Evolutionary conservation across 208 protist species (phyloP).

Genomic region (Phytomonas sp.): DNA sequence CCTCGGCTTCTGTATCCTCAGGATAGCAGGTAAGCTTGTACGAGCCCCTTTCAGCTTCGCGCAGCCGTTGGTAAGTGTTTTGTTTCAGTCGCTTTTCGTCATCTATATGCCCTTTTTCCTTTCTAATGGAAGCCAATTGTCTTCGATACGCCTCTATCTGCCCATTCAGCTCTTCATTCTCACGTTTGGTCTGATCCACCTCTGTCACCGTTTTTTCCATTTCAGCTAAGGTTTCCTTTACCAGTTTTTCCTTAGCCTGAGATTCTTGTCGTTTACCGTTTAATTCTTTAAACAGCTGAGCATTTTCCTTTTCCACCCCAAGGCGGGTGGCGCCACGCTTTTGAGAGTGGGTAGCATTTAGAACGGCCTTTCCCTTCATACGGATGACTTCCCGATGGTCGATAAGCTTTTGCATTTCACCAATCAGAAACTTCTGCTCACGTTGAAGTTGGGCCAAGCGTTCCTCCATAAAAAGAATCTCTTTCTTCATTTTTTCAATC

Average conservation of each 20-base stretch:
- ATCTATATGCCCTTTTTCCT: slow-evolving; percentile 58
- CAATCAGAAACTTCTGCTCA: slow-evolving; percentile 89
- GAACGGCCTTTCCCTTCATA: slow-evolving; percentile 87
- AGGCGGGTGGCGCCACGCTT: slow-evolving; percentile 61
- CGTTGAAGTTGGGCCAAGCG: slow-evolving; percentile 85
- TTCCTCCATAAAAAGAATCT: slow-evolving; percentile 94
- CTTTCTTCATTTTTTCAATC: slow-evolving; percentile 92
- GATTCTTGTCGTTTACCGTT: slow-evolving; percentile 80
- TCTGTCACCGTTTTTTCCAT: slow-evolving; percentile 72
- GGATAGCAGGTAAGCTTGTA: slow-evolving; percentile 75
- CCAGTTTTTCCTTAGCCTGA: slow-evolving; percentile 60
- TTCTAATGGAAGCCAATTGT: slow-evolving; percentile 39
- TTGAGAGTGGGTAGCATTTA: slow-evolving; percentile 48
- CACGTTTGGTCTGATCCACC: slow-evolving; percentile 60
- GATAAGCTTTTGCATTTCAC: slow-evolving; percentile 93
- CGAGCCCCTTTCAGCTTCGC: slow-evolving; percentile 72
- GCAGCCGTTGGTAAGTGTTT: slow-evolving; percentile 68
- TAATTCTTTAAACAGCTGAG: slow-evolving; percentile 83
- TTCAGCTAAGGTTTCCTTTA: slow-evolving; percentile 75
- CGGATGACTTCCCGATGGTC: slow-evolving; percentile 90
- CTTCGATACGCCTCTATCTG: slow-evolving; percentile 63
- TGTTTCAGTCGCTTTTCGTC: slow-evolving; percentile 79
- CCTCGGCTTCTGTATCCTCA: slow-evolving; percentile 42
- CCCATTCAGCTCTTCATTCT: slow-evolving; percentile 60
- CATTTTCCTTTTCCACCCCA: slow-evolving; percentile 81